These are phyloP conservation scores for Pleurostoma richardsiae DNA, from an alignment of 2,329 filamentous ascomycete species.

Conservation along the genomic window DNA sequence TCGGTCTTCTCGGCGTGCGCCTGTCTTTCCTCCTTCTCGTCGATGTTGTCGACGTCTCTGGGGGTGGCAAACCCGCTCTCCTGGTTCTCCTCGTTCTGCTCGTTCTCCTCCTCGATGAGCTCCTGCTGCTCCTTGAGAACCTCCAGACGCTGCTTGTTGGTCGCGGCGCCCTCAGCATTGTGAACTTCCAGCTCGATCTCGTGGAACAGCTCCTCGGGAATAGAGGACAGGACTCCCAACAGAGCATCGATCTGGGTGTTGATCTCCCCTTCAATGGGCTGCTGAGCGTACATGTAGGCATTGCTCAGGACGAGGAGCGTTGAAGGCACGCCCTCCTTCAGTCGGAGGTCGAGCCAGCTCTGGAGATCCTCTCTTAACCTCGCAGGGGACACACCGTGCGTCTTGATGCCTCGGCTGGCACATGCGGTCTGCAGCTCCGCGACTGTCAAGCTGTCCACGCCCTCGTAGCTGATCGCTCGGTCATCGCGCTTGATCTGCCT, in stretches of 20 bases:
- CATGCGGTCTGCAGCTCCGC: conserved; percentile 89
- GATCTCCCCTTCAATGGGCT: conserved; percentile 66
- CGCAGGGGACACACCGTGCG: conserved; percentile 84
- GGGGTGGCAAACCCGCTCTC: conserved; percentile 69
- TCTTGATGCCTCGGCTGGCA: conserved; percentile 86
- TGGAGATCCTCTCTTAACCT: conserved; percentile 84
- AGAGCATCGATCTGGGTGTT: conserved; percentile 89
- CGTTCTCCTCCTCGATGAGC: conserved; percentile 93
- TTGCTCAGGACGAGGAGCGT: conserved; percentile 94
- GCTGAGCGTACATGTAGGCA: conserved; percentile 90
- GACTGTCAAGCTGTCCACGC: conserved; percentile 89
- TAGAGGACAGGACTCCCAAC: conserved; percentile 85
- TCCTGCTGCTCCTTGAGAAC: conserved; percentile 98
- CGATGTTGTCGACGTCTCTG: conserved; percentile 86
- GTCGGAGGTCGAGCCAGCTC: conserved; percentile 88
- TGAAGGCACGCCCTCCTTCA: conserved; percentile 92
- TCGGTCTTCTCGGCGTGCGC: conserved; percentile 39
- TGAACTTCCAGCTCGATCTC: conserved; percentile 98
- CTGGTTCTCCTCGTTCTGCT: conserved; percentile 80
- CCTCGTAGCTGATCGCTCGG: conserved; percentile 87
- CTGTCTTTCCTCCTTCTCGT: conserved; percentile 79
- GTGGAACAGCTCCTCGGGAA: conserved; percentile 97
- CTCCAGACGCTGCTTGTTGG: conserved; percentile 97
- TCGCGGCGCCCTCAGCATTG: conserved; percentile 92
- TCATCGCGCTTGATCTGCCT: conserved; percentile 98